Base-by-base conservation (phyloP, 306 rosid genomes). In the Alnus rubra region DNA sequence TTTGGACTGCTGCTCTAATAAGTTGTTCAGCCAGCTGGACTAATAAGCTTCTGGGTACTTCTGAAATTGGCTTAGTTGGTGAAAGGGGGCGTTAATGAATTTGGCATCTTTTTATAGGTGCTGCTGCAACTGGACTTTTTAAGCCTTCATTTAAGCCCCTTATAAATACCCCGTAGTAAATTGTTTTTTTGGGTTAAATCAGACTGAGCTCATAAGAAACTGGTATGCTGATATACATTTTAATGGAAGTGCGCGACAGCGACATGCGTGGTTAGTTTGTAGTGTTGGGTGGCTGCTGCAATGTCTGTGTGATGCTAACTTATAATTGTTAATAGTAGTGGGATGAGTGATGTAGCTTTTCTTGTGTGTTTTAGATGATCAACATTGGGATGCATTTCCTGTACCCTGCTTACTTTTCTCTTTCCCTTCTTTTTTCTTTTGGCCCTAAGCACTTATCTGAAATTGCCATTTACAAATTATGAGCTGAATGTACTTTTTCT, bases 371-470 rank as follows among this genome's bases (percentile, higher is more conserved):
- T 59, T 59, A 28, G 14, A 59, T 35, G 28, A 33, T 64, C 10
- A 33, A 37, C 16, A 15, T 64, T 33, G 69, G 42, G n/a, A 63
- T 33, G 9, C 10, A 64, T 64, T 48, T 35, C 70, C 19, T 37
- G 42, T 64, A 35, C 7, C 35, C 45, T 64, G 23, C 28, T 64
- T 35, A 7, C 14, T 16, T 64, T 35, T 14, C 3, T 37, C 45
- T 64, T 63, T 64, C 9, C 28, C 44, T 28, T 35, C 37, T 35
- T 37, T 14, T 63, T 33, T 37, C n/a, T 37, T 64, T 14, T 35
- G 28, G 48, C 9, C 45, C 19, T 12, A 33, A 3, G 5, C 82
- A 31, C 88, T 94, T 7, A 0, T 35, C 70, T 64, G 70, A 64
- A 35, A 14, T 64, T 35, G 11, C 47, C 1, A 37, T 35, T 64